Conservation (phyloP, 2,329 filamentous ascomycete species). For the Teratosphaeriaceae sp. region DNA sequence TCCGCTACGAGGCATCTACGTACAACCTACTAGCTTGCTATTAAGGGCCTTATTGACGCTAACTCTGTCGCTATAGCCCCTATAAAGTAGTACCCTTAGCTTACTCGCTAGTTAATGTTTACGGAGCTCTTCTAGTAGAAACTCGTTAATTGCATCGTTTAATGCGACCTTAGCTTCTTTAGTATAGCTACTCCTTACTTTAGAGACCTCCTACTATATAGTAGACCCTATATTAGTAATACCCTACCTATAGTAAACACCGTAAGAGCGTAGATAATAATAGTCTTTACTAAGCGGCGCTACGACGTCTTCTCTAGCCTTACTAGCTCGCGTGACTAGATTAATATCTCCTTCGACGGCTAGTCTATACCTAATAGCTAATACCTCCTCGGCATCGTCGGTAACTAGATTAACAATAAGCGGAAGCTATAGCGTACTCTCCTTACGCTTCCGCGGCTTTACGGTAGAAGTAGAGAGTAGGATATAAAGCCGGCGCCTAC, state of each 20-base stretch:
- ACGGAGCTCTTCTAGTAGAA: constrained; percentile 3
- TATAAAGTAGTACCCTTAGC: background rate
- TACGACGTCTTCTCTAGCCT: constrained; percentile 5
- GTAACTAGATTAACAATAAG: constrained; percentile 5
- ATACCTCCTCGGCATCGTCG: constrained; percentile 4
- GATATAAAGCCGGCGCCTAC: background rate
- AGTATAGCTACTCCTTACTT: background rate
- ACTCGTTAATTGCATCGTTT: constrained; percentile 2
- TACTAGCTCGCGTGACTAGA: background rate
- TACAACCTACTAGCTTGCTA: background rate
- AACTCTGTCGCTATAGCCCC: background rate
- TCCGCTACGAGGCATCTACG: background rate
- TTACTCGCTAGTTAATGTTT: background rate
- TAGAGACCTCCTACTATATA: constrained; percentile 4
- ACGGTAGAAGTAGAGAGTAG: background rate
- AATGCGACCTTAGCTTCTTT: constrained; percentile 3
- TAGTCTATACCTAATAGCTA: constrained; percentile 1
- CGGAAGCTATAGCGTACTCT: background rate
- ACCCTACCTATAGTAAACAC: background rate
- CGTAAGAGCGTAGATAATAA: constrained; percentile 3
- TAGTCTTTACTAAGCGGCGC: background rate
- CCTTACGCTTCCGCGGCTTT: background rate
- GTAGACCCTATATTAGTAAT: background rate
- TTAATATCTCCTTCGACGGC: constrained; percentile 4
- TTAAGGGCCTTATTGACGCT: background rate